These are phyloP conservation scores for Diaporthe sp. DNA, from an alignment of 2,329 filamentous ascomycete genomes.

Conservation along the genomic window DNA sequence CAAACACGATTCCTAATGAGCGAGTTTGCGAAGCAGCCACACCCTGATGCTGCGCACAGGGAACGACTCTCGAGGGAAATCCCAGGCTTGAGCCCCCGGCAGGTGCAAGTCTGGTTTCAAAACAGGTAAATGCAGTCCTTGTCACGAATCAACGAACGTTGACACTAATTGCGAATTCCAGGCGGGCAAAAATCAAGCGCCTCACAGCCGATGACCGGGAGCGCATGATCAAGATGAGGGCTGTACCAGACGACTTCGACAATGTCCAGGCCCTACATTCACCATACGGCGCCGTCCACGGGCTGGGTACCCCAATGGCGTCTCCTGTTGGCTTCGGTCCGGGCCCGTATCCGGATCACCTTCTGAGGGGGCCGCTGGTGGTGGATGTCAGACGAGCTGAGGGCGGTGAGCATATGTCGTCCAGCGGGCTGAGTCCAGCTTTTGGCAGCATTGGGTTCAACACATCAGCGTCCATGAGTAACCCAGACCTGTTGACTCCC, in stretches of 20 bases:
- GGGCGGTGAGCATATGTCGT: conserved; percentile 75
- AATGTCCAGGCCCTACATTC: conserved; percentile 78
- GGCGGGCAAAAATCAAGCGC: conserved; percentile 79
- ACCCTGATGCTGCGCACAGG: conserved; percentile 91
- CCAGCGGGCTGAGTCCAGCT: conserved; percentile 75
- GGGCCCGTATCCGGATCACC: conserved; percentile 69
- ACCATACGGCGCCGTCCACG: conserved; percentile 73
- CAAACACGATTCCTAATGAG: conserved; percentile 99
- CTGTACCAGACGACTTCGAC: conserved; percentile 79
- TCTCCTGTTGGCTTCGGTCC: conserved; percentile 63
- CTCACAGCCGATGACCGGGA: conserved; percentile 79
- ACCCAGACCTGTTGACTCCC: conserved; percentile 69
- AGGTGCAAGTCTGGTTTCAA: conserved; percentile 99
- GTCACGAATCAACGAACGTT: neutral
- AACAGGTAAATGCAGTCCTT: conserved; percentile 77
- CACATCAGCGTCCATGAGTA: conserved; percentile 63
- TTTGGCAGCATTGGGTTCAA: conserved; percentile 78
- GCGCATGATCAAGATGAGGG: conserved; percentile 79
- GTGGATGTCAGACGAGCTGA: conserved; percentile 76
- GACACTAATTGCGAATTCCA: conserved; percentile 49
- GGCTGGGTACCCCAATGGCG: conserved; percentile 61
- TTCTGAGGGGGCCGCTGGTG: conserved; percentile 75
- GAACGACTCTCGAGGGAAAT: conserved; percentile 91
- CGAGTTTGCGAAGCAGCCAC: conserved; percentile 94
- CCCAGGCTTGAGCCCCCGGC: conserved; percentile 88